Base-by-base conservation (phyloP, 495 filamentous ascomycete species). In the Penicillium flavigenum region DNA sequence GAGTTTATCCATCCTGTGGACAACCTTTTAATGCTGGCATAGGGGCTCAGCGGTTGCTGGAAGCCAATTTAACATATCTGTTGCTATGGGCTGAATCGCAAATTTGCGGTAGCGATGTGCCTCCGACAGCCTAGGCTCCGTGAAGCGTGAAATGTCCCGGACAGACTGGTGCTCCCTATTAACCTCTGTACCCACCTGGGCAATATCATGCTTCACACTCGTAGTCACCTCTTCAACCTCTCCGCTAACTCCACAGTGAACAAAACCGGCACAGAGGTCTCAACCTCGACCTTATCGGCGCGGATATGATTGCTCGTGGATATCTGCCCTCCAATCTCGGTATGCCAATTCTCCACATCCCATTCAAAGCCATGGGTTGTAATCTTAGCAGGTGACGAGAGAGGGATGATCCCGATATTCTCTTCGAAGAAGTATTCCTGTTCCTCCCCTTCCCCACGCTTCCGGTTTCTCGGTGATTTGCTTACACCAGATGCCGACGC, bases 301-400 rank as follows among this genome's bases (percentile, higher is more conserved):
- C 74, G 72, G 27, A 96, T 82, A 64, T 92, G 88, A 74, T 98
- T 98, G 71, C 94, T 98, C 45, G 94, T 98, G 64, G 92, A 96
- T 58, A 98, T 72, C 63, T 88, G 83, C 0, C 85, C 85, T 0
- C 93, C 94, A 70, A 98, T 91, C 62, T 83, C 78, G 0, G 92
- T 96, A 58, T 78, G 71, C 88, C 91, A 93, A 52, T 88, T 76
- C 55, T 78, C 59, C 1, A 98, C 87, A 72, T 98, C 90, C 93
- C 94, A 98, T 65, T 93, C 85, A 44, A 98, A 75, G 0, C 94
- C 94, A 0, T 73, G 69, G 0, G 91, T 95, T 3, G 82, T 88
- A 59, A 98, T 89, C 3, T 78, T 58, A 38, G 88, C 84, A 5
- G 86, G 84, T 22, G 85, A 86, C 31, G 82, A 87, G 17, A 97